phyloP scores from a whole-genome alignment of 306 rosid genomes.

The Vigna reflexopilosa region DNA sequence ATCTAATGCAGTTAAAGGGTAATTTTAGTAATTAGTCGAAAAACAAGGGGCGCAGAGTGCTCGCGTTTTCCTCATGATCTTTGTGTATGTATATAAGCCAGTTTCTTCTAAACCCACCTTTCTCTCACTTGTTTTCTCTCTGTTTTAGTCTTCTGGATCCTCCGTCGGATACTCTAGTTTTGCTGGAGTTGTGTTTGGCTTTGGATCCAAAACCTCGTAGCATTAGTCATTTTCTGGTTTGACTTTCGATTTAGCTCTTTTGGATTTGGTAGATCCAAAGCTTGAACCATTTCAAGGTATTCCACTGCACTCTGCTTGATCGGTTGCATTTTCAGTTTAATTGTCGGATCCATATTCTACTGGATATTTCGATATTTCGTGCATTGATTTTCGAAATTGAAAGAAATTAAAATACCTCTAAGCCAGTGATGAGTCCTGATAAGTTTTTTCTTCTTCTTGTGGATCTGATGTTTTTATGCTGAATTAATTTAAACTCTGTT shows the following conservation, averaged over 20 bases:
- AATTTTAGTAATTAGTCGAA: background rate
- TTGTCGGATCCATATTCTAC: constrained; percentile 41
- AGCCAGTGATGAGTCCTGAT: background rate
- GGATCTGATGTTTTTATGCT: constrained; percentile 50
- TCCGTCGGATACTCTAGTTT: constrained; percentile 46
- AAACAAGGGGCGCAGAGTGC: background rate
- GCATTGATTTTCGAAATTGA: background rate
- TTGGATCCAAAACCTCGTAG: constrained; percentile 12
- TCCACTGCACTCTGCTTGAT: background rate
- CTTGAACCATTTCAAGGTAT: constrained; percentile 45
- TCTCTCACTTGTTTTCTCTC: background rate
- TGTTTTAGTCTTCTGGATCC: constrained; percentile 39
- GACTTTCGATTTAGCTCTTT: constrained; percentile 19
- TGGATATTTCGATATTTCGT: background rate
- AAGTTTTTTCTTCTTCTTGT: background rate
- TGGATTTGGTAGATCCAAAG: constrained; percentile 46
- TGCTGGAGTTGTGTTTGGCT: constrained; percentile 1
- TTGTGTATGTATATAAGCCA: background rate
- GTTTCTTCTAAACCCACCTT: background rate
- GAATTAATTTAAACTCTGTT: constrained; percentile 27
- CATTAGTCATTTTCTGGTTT: background rate
- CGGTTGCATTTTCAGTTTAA: constrained; percentile 28
- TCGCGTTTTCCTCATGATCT: background rate
- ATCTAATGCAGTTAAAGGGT: background rate
- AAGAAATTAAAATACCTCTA: background rate